phyloP scores from a whole-genome alignment of 2,329 filamentous ascomycete genomes.

The Aspergillus brasiliensis region DNA sequence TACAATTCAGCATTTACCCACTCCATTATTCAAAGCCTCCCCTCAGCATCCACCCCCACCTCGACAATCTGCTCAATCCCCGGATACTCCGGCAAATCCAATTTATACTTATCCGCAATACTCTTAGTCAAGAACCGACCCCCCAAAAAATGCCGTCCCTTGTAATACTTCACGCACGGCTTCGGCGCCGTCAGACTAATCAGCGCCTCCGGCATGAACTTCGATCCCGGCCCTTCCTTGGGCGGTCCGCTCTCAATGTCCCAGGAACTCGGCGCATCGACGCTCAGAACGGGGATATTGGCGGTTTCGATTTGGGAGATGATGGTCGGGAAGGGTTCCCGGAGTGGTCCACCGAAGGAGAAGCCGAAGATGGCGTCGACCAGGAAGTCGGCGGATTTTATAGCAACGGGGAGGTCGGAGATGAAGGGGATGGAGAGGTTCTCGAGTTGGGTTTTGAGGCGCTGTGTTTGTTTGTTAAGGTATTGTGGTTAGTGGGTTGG shows the following conservation, averaged over 20 bases:
- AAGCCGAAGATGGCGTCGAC: slow-evolving; percentile 96
- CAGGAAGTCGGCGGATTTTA: slow-evolving; percentile 73
- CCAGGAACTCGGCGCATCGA: slow-evolving; percentile 95
- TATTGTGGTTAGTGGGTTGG: neutral
- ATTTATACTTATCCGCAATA: slow-evolving; percentile 80
- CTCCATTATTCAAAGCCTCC: slow-evolving; percentile 30
- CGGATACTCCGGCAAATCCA: slow-evolving; percentile 80
- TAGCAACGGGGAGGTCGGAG: slow-evolving; percentile 66
- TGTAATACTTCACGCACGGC: slow-evolving; percentile 80
- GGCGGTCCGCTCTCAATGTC: slow-evolving; percentile 87
- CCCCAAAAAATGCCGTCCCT: slow-evolving; percentile 86
- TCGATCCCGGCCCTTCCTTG: slow-evolving; percentile 71
- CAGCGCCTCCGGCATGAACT: slow-evolving; percentile 76
- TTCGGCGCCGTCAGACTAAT: slow-evolving; percentile 94
- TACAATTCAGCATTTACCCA: neutral
- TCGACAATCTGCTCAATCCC: slow-evolving; percentile 91
- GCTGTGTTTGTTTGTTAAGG: slow-evolving; percentile 53
- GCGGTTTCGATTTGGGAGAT: slow-evolving; percentile 76
- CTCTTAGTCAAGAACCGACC: slow-evolving; percentile 80
- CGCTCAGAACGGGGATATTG: slow-evolving; percentile 75
- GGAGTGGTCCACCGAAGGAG: slow-evolving; percentile 86
- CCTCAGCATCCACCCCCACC: slow-evolving; percentile 51
- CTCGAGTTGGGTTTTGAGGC: slow-evolving; percentile 79
- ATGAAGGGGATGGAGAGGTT: slow-evolving; percentile 78
- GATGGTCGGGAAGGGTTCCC: slow-evolving; percentile 85